Evolutionary conservation across 768 basidiomycete genomes (phyloP), one percentile per base, ranked within the genome.

Genomic region (Pulveroboletus frians): DNA sequence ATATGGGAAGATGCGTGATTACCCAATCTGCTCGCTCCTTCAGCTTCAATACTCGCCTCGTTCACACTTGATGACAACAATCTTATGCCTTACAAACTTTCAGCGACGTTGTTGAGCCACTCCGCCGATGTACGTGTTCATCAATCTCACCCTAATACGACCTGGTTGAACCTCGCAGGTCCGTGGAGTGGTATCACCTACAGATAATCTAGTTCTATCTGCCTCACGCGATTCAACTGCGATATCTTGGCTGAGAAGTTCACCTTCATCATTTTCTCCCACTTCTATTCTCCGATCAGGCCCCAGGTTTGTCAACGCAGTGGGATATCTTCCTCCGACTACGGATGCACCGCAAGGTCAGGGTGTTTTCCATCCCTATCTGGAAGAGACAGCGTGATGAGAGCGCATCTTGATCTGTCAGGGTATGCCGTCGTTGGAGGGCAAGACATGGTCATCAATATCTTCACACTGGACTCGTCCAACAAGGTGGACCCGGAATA

Each of bases 191-290:
- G 79, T 71, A 46, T 82, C 89, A 38, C 89, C 92, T 31, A 80
- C 81, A 26, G 73, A 88, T 67, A 73, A 82, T 57, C 76, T 92
- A 54, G 73, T 97, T 55, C 76, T 98, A 53, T 96, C 93, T 18
- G 88, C 87, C 52, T 96, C 94, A 39, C 83, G 94, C 64, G 94
- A 97, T 76, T 75, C 88, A 14, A 90, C 92, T 36, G 88, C 92
- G 56, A 90, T 94, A 64, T 75, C 83, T 27, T 98, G 94, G 95
- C 73, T 76, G 47, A 77, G 80, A 64, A 58, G 74, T 34, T 67
- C 77, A 37, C 57, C 72, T 49, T 65, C 71, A 37, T 67, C 73
- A 8, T 90, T 91, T 64, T 64, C 70, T 5, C 77, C 77, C n/a
- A 68, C 73, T 34, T 70, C 74, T 23, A 73, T 80, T 41, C 71